Percentiles rank a stretch among this genome's conserved stretches.
Conservation (phyloP, 805 yeast genomes). For the Hanseniaspora mollemarum region DNA sequence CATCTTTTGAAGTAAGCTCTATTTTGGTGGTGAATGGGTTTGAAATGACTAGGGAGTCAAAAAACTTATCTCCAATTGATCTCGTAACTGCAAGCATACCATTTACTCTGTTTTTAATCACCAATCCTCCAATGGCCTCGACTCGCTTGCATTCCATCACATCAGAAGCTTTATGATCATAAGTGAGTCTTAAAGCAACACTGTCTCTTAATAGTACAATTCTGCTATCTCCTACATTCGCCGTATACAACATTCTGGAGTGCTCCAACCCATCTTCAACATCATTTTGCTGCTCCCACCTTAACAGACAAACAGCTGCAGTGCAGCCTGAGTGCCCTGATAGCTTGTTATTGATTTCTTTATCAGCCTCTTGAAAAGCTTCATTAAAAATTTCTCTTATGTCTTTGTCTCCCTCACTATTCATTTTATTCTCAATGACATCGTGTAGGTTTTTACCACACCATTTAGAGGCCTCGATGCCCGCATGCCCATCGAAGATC, state of each 20-base stretch:
- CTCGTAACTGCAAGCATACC: slow-evolving; percentile 93
- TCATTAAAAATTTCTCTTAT: slow-evolving; percentile 55
- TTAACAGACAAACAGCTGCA: slow-evolving; percentile 81
- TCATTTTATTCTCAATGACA: slow-evolving; percentile 49
- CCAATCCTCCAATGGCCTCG: slow-evolving; percentile 67
- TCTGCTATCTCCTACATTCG: slow-evolving; percentile 91
- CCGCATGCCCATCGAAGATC: slow-evolving; percentile 95
- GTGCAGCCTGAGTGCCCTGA: slow-evolving; percentile 82
- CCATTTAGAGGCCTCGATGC: slow-evolving; percentile 85
- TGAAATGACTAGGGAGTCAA: slow-evolving; percentile 80
- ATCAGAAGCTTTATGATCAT: slow-evolving; percentile 91
- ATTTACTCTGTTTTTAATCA: slow-evolving; percentile 83
- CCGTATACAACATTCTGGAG: slow-evolving; percentile 73
- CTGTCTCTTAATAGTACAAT: slow-evolving; percentile 68
- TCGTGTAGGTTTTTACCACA: slow-evolving; percentile 79
- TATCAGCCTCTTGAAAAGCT: slow-evolving; percentile 68
- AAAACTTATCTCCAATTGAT: slow-evolving; percentile 84
- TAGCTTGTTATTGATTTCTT: slow-evolving; percentile 45
- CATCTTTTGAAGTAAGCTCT: slow-evolving; percentile 51
- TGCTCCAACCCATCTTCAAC: slow-evolving; percentile 33
- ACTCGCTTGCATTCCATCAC: slow-evolving; percentile 64
- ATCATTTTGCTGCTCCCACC: slow-evolving; percentile 54
- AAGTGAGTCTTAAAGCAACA: slow-evolving; percentile 64
- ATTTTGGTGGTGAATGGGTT: slow-evolving; percentile 87
- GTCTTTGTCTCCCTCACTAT: slow-evolving; percentile 37